Conservation (phyloP, 495 filamentous ascomycete genomes). For the Lentithecium fluviatile region DNA sequence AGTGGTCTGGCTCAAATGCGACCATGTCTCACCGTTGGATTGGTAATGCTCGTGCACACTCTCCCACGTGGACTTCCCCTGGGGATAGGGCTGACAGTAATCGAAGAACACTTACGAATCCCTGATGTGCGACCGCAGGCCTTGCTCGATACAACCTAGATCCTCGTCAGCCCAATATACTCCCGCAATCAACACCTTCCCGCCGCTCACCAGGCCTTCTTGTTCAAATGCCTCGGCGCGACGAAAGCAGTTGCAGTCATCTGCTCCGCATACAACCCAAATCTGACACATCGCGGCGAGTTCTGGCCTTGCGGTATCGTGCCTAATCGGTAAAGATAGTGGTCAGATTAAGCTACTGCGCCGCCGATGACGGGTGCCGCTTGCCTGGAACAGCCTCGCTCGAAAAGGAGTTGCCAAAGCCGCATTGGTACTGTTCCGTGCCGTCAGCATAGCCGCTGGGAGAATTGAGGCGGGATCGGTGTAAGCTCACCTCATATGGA, state of each 20-base stretch:
- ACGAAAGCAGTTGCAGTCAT: conserved; percentile 51
- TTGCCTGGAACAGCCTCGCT: conserved; percentile 51
- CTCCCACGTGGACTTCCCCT: conserved; percentile 3
- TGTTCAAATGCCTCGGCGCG: conserved; percentile 51
- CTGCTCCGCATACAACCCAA: conserved; percentile 52
- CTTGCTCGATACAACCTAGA: conserved; percentile 49
- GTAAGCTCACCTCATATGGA: conserved; percentile 50
- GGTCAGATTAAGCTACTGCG: conserved; percentile 19
- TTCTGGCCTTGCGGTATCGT: conserved; percentile 53
- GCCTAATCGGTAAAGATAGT: conserved; percentile 6
- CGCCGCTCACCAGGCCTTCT: conserved; percentile 43
- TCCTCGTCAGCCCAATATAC: too few species aligned
- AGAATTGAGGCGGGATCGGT: conserved; percentile 4
- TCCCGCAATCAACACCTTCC: too few species aligned
- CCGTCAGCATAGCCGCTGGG: conserved; percentile 1
- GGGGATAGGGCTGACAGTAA: conserved; percentile 19
- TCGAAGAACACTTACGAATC: conserved; percentile 43
- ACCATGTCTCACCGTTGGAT: too few species aligned
- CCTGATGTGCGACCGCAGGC: conserved; percentile 53
- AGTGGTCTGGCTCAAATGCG: too few species aligned
- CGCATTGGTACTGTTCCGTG: conserved; percentile 52
- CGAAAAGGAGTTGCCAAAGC: conserved; percentile 49
- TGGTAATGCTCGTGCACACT: conserved; percentile 5
- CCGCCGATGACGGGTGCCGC: conserved; percentile 1
- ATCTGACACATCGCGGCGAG: conserved; percentile 49